Base-by-base conservation (phyloP, 306 rosid genomes). In the Astragalus glycyphyllos region DNA sequence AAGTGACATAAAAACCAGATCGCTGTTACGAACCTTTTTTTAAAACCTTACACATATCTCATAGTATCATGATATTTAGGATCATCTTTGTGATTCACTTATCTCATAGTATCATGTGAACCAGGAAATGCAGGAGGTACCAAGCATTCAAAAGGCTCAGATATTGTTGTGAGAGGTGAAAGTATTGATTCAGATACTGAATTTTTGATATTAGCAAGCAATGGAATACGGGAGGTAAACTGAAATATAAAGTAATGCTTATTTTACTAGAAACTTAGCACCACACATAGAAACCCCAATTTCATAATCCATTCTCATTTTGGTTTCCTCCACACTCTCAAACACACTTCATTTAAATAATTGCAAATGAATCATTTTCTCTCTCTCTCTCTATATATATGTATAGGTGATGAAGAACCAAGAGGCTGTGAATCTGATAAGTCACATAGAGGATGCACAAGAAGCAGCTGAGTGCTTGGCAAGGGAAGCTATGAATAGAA, bases 221-320 rank as follows among this genome's bases (percentile, higher is more conserved):
- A 20, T 58, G 98, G 94, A 45, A 84, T 94, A 81, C 90, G 97
- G 98, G 92, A 93, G 92, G 98, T 88, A 82, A 74, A 74, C 48
- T 50, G 5, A 13, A 73, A 23, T 54, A 31, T 37, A 53, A 31
- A 26, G 3, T 26, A 26, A 26, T 26, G 31, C 4, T 8, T 1
- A 53, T 15, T 54, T 34, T 14, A 64, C n/a, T 32, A n/a, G 7
- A 11, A 34, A 34, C 38, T 34, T 34, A 2, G 38, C 38, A 4
- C 38, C 38, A 20, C 23, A 20, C 23, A 20, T 20, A 20, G 23
- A 20, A 20, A 20, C 23, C 23, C 23, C 23, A 20, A 20, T 20
- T 20, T 20, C 23, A 20, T 20, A 20, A 20, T 20, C 23, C 23
- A 20, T 20, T 20, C 23, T 20, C 2, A 0, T 20, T 20, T 20